Evolutionary conservation across 2,329 filamentous ascomycete genomes (phyloP), one percentile per base, ranked within the genome.

Genomic region (Chaetomium sp.): DNA sequence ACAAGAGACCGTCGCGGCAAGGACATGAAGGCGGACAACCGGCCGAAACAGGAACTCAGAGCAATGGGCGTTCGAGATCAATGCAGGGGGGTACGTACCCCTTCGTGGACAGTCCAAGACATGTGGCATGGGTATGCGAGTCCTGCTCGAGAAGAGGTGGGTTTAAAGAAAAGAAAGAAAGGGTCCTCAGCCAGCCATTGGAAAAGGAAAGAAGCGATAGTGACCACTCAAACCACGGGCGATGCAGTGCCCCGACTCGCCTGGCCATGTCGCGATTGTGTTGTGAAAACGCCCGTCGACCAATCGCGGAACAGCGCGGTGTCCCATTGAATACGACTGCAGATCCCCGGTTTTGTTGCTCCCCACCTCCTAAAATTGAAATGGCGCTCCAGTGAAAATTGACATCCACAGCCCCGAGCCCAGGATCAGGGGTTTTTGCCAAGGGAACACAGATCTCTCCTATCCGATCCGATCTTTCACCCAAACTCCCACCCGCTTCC

Each of bases 221-320:
- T 27, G 19, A 27, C 19, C 19, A 27, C 19, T 27, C 19, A 27
- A 27, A 27, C 19, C 19, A 27, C 19, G 19, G 19, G 19, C 19
- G 11, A 7, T 42, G 40, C 40, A 42, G 40, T 11, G 19, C 19
- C 19, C 40, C 11, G 5, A 14, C 11, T n/a, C 14, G 40, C 40
- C 6, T 42, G 12, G 40, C 6, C 11, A 14, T 12, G 40, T 49
- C 41, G 5, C 37, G 19, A 41, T 49, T 27, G 48, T 34, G 37
- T 32, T 55, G 41, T 4, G 38, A 49, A 44, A 32, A n/a, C 35
- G 44, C 38, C 44, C 37, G 51, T 41, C 7, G 55, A 46, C 56
- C 36, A 61, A 59, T 61, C 56, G 56, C 49, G 56, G 56, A 57
- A 57, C 11, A 35, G 49, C 40, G 45, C 11, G 27, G 11, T 45